Evolutionary conservation across 768 basidiomycete species (phyloP), one percentile per base, ranked within the genome.

Genomic region (Plicaturopsis crispa): DNA sequence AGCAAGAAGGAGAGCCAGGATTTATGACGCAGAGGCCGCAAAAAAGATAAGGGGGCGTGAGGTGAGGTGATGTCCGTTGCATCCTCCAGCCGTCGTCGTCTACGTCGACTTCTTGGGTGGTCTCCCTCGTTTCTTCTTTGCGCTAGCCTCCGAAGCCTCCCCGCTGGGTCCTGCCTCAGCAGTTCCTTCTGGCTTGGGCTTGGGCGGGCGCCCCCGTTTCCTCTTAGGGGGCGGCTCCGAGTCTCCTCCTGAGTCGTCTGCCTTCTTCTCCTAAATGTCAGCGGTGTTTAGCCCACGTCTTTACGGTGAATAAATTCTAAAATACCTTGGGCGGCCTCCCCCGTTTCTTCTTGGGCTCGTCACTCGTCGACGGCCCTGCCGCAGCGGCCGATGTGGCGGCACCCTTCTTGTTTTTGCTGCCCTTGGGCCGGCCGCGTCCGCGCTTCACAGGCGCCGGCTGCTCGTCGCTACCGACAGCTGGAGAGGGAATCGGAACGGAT

Each of bases 351-450:
- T 70, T 70, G 38, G 52, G 38, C 31, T 52, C 51, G 36, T 53
- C 45, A 20, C 44, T 43, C 11, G 51, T 45, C 13, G 61, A 46
- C 12, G 59, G 26, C 10, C 55, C 51, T 1, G 54, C 48, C 21
- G 58, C 48, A 11, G 55, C 43, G 39, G 59, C 48, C 26, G 60
- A 47, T n/a, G n/a, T n/a, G n/a, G n/a, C n/a, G n/a, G n/a, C n/a
- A 43, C 53, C 62, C 55, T 71, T 73, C 67, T 75, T 78, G 62
- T 78, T 78, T 66, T 86, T 92, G 61, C 84, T 87, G 50, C 90
- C 90, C 59, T 82, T 88, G 44, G 91, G 91, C 48, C 91, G 78
- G 38, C 91, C 91, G 33, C 91, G 75, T 53, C 85, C 79, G 52
- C 90, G 80, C 67, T 89, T 92, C 44, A 55, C 49, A 30, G 74